Base-by-base conservation (phyloP, 306 rosid genomes). In the Casuarina glauca region DNA sequence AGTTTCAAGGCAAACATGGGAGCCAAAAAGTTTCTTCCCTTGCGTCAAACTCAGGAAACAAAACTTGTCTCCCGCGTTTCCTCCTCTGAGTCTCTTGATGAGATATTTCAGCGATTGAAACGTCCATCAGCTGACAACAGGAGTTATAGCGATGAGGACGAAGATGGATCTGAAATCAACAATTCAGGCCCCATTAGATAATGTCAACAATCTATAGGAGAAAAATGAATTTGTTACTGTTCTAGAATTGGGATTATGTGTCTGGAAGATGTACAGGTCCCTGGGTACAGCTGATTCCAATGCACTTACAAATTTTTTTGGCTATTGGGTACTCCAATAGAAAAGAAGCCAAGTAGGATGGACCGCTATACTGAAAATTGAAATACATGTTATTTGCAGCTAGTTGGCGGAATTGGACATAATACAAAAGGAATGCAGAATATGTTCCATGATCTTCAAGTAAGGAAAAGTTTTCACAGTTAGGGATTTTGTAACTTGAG, bases 1-100 rank as follows among this genome's bases (percentile, higher is more conserved):
- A 88, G 77, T 80, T 89, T 95, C 83, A 92, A 87, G 88, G 86
- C 90, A 35, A 93, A 95, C 77, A 60, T 93, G 1, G 93, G 89
- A 39, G 84, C 87, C 80, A 90, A 86, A 77, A 87, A 84, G 48
- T 87, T 85, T 63, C 44, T 80, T 44, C 98, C 98, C 48, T 9
- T 86, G 61, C 90, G 84, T 72, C 93, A 94, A 86, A 79, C 73
- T 35, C 91, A 83, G 76, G 96, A 86, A 70, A 76, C 69, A 77
- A 73, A 64, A 69, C 73, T 81, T 10, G 74, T 87, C n/a, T 52
- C 95, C 52, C 91, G 78, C 44, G 87, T 3, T 80, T 81, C 94
- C 74, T 95, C 97, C 1, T 83, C 93, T 0, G 93, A 92, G 82
- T 89, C 99, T 68, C 99, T 95, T 5, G 99, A 95, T 73, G 97